phyloP scores from a whole-genome alignment of 208 protist species.

The Leishmania arabica region DNA sequence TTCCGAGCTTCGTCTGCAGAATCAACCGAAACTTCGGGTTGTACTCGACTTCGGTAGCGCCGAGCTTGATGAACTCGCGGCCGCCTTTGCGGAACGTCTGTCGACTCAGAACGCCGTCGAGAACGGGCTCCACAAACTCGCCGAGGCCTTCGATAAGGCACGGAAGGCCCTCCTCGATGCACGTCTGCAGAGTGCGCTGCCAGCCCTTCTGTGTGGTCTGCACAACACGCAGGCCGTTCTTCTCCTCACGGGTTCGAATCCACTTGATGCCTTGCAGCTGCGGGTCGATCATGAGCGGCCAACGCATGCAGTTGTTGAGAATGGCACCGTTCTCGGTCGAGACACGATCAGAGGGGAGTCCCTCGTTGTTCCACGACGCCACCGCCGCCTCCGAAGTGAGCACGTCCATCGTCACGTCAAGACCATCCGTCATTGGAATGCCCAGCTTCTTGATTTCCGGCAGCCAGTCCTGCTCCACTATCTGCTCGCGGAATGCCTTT shows the following conservation, averaged over 20 bases:
- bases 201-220: constrained; percentile 93
- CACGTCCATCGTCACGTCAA: constrained; percentile 94
- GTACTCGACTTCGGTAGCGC: constrained; percentile 96
- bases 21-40: constrained; percentile 96
- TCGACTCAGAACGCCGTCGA: constrained; percentile 97
- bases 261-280: constrained; percentile 98
- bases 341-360: constrained; percentile 96
- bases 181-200: constrained; percentile 92
- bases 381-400: constrained; percentile 92
- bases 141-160: constrained; percentile 96
- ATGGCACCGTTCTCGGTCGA: constrained; percentile 98
- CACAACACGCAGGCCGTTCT: constrained; percentile 93
- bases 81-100: constrained; percentile 95
- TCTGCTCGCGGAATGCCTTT: constrained; percentile 93
- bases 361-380: constrained; percentile 98
- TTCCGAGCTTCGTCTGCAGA: constrained; percentile 98
- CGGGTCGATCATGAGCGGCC: constrained; percentile 99
- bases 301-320: constrained; percentile 95
- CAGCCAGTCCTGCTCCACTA: constrained; percentile 94
- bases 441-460: constrained; percentile 87
- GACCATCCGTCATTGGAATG: constrained; percentile 94
- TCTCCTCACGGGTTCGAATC: constrained; percentile 96
- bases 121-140: constrained; percentile 97
- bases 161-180: constrained; percentile 91
- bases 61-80: constrained; percentile 94